phyloP scores from a whole-genome alignment of 441 rosid genomes.

The Bruguiera hainesii region DNA sequence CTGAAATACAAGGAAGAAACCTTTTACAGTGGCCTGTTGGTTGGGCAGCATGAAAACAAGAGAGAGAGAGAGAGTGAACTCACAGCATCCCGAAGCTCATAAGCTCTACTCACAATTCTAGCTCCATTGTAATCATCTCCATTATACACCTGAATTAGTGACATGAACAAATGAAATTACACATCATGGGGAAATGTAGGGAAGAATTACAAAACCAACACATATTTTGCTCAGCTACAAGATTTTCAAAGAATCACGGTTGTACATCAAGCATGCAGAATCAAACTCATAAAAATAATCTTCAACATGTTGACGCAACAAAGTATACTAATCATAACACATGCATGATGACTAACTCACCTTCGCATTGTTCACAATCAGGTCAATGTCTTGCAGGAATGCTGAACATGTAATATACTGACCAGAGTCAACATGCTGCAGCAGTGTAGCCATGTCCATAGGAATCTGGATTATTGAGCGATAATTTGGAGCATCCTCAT shows the following conservation, averaged over 20 bases:
- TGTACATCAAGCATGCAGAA: too few relatives aligned
- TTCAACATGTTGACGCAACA: too few relatives aligned
- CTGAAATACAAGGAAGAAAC: conserved; percentile 35
- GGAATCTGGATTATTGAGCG: conserved; percentile 87
- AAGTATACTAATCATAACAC: background rate
- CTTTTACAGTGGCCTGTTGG: background rate
- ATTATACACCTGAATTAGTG: conserved; percentile 64
- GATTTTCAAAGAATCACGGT: background rate
- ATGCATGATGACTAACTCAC: conserved; percentile 25
- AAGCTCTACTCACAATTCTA: conserved; percentile 91
- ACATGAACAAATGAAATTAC: background rate
- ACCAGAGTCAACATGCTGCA: conserved; percentile 92
- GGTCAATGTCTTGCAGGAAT: conserved; percentile 86
- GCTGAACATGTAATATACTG: conserved; percentile 79
- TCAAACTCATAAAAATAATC: too few relatives aligned
- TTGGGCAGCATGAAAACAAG: background rate
- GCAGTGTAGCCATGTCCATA: conserved; percentile 88
- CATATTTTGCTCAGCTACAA: background rate
- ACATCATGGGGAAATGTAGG: background rate
- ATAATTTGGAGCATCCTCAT: conserved; percentile 98
- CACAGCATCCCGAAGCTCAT: conserved; percentile 96
- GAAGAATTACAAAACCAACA: background rate
- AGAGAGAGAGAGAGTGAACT: conserved; percentile 17
- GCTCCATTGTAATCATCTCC: conserved; percentile 97
- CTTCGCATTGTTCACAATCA: conserved; percentile 89